phyloP scores from a whole-genome alignment of 306 rosid species.

The Cotoneaster glaucophyllus region DNA sequence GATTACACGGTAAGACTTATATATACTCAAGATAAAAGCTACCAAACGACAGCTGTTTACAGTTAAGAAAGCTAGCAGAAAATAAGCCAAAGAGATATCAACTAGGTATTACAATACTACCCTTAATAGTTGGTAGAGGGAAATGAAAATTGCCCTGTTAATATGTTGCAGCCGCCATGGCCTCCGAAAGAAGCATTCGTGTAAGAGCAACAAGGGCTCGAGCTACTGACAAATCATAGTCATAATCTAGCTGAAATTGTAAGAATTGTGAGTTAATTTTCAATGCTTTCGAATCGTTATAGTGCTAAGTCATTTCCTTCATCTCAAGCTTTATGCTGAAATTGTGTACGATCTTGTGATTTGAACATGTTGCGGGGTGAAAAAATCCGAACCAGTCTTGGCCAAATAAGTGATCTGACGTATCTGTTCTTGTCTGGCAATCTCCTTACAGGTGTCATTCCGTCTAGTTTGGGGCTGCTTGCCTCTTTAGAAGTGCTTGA shows the following conservation, averaged over 20 bases:
- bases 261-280: neutral
- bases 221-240: constrained; percentile 79
- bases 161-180: constrained; percentile 46
- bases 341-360: neutral
- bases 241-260: constrained; percentile 68
- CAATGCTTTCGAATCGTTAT: neutral
- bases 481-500: constrained; percentile 48
- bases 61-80: too few species aligned
- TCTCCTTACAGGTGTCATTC: constrained; percentile 59
- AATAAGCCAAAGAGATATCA: too few species aligned
- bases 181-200: constrained; percentile 83
- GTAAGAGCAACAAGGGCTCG: constrained; percentile 89
- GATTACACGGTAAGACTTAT: too few species aligned
- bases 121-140: constrained; percentile 49
- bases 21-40: too few species aligned
- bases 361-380: constrained; percentile 50
- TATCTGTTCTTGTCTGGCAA: constrained; percentile 66
- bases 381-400: constrained; percentile 47
- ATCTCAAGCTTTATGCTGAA: neutral
- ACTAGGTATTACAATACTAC: too few species aligned
- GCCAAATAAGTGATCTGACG: constrained; percentile 47
- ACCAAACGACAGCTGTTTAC: too few species aligned
- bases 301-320: neutral
- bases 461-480: constrained; percentile 57
- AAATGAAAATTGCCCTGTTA: constrained; percentile 12